These are phyloP conservation scores for Litchi chinensis DNA, from an alignment of 345 rosid genomes.

Conservation along the genomic window DNA sequence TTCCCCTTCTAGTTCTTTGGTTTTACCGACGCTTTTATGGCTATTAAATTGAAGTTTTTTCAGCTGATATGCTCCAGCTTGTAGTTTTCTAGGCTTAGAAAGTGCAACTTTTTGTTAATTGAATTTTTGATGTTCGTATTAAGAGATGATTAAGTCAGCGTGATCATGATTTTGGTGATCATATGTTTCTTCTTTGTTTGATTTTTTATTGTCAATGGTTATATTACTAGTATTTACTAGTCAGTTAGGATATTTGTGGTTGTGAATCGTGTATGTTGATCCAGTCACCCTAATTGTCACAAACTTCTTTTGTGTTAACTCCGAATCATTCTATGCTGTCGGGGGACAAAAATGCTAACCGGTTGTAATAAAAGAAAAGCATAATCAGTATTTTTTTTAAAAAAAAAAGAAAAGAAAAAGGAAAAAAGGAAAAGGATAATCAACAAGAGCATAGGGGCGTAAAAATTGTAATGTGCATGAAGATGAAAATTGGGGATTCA, in stretches of 20 bases:
- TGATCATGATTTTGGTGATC: not conserved
- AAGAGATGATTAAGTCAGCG: not conserved
- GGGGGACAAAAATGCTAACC: conserved; percentile 24
- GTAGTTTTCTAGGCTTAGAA: not conserved
- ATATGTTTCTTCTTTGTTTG: not conserved
- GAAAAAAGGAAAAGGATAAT: too few relatives aligned
- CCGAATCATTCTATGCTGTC: conserved; percentile 19
- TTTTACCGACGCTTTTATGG: not conserved
- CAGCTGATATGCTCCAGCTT: not conserved
- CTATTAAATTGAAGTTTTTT: not conserved
- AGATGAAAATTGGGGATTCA: too few relatives aligned
- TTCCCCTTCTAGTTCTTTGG: not conserved
- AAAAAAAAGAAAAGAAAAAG: too few relatives aligned
- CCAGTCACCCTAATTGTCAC: too few relatives aligned
- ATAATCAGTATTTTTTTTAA: too few relatives aligned
- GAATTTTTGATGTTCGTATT: not conserved
- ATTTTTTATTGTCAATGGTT: not conserved
- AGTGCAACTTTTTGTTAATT: not conserved
- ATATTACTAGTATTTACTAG: not conserved
- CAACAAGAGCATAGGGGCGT: too few relatives aligned
- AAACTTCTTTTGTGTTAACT: not conserved
- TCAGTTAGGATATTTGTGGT: too few relatives aligned
- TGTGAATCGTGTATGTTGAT: too few relatives aligned
- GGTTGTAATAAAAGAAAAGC: too few relatives aligned
- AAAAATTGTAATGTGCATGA: too few relatives aligned